Conservation (phyloP, 2,329 filamentous ascomycete species). For the Zymoseptoria pseudotritici region DNA sequence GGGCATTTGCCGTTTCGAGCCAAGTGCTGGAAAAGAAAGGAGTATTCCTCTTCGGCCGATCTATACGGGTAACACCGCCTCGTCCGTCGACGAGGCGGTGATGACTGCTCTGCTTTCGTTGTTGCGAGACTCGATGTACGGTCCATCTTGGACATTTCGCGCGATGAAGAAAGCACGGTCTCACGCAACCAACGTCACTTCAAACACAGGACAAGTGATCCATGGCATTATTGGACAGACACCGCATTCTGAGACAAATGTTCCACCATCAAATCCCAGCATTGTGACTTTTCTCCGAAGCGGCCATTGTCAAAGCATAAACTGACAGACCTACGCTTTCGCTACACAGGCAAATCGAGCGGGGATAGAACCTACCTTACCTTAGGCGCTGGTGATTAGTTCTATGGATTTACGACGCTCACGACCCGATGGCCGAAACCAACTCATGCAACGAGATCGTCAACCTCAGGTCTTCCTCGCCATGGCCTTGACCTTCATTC, state of each 20-base stretch:
- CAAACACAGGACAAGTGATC: neutral
- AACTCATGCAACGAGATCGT: no score
- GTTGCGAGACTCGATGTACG: neutral
- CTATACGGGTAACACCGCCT: no score
- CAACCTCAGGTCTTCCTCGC: no score
- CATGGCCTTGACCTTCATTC: no score
- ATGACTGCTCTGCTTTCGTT: neutral
- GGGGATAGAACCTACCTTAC: no score
- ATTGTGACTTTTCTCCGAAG: neutral
- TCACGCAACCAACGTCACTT: neutral
- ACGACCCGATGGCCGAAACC: no score
- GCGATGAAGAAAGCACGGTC: neutral
- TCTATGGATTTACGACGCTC: no score
- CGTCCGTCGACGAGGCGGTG: neutral
- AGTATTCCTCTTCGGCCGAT: no score
- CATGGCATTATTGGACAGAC: neutral
- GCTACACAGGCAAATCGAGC: no score
- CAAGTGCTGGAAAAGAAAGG: neutral
- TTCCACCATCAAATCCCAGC: neutral
- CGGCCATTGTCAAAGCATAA: neutral
- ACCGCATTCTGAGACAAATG: neutral
- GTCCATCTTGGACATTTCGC: neutral
- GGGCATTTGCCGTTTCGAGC: neutral
- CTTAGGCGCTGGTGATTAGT: no score
- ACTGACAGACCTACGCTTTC: neutral